Base-by-base conservation (phyloP, 208 protist genomes). In the Trypanosomatidae sp. region DNA sequence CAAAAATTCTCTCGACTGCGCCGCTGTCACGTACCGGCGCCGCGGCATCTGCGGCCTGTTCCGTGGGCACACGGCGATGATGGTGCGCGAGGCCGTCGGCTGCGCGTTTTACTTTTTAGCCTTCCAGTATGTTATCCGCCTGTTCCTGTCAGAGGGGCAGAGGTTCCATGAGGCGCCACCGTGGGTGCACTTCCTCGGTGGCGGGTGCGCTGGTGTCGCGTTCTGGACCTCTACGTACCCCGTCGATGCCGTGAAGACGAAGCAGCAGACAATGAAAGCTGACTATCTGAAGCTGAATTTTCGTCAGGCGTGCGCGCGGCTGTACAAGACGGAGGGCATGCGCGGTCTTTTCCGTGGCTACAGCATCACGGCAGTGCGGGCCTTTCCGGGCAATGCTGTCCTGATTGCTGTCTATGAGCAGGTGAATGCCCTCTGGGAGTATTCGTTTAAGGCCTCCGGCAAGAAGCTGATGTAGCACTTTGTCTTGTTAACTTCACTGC, bases 201-300 rank as follows among this genome's bases (percentile, higher is more conserved):
- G 95, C 7, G 93, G 91, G 9, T 95, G 89, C 56, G 95, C 91
- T 7, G 95, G 95, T 25, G 88, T 94, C 15, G 95, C 87, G 12
- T 97, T 96, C 76, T 98, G 95, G 93, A 93, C 91, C 43, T 81
- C 87, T 28, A 95, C 86, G 17, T 98, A 97, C 72, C 93, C 95
- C 13, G 87, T 95, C 25, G 95, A 98, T 71, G 91, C 80, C 0
- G 84, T 98, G 36, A 97, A 97, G 66, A 97, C 95, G 25, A 96
- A 96, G 73, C 87, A 96, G 71, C 94, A 98, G 70, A 95, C 91
- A 13, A 87, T 91, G 78, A 95, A 93, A 70, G 81, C 88, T 17
- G 89, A 93, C 50, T 93, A 93, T 62, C 62, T 87, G 3, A 88
- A 94, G 30, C 70, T 95, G 2, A 93, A 91, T 60, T 92, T 98